These are phyloP conservation scores for Quercus variabilis DNA, from an alignment of 306 rosid species.

Conservation along the genomic window DNA sequence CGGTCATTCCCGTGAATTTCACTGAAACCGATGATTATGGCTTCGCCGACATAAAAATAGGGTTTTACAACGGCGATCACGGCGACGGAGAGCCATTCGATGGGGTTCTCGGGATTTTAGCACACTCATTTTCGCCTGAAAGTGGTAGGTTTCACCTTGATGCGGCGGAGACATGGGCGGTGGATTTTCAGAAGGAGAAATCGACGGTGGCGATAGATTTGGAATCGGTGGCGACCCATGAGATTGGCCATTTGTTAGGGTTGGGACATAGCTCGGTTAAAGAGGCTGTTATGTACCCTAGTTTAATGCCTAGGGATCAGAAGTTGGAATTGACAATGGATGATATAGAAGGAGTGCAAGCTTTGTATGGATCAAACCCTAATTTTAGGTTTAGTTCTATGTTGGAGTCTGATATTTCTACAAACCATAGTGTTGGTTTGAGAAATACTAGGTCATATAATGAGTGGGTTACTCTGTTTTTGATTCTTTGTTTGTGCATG, in stretches of 20 bases:
- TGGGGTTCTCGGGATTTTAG: conserved; percentile 74
- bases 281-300: conserved; percentile 82
- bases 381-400: conserved; percentile 40
- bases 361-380: conserved; percentile 77
- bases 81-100: conserved; percentile 86
- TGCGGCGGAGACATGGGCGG: conserved; percentile 82
- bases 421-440: conserved; percentile 31
- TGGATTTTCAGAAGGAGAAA: conserved; percentile 38
- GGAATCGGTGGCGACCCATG: conserved; percentile 83
- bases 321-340: conserved; percentile 58
- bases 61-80: conserved; percentile 71
- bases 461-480: neutral
- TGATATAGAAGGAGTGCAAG: conserved; percentile 71
- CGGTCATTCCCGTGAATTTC: conserved; percentile 67
- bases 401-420: conserved; percentile 52
- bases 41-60: conserved; percentile 58
- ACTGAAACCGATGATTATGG: conserved; percentile 42
- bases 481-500: conserved; percentile 13
- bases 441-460: conserved; percentile 9
- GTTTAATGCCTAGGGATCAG: conserved; percentile 63
- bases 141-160: conserved; percentile 80
- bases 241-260: conserved; percentile 86
- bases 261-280: conserved; percentile 62
- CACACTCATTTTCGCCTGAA: conserved; percentile 81
- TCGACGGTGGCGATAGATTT: conserved; percentile 70